Percentiles rank a stretch among this genome's conserved stretches.
These are phyloP conservation scores for Liriodendron chinense DNA, from an alignment of 164 flowering plant genomes.

Conservation along the genomic window DNA sequence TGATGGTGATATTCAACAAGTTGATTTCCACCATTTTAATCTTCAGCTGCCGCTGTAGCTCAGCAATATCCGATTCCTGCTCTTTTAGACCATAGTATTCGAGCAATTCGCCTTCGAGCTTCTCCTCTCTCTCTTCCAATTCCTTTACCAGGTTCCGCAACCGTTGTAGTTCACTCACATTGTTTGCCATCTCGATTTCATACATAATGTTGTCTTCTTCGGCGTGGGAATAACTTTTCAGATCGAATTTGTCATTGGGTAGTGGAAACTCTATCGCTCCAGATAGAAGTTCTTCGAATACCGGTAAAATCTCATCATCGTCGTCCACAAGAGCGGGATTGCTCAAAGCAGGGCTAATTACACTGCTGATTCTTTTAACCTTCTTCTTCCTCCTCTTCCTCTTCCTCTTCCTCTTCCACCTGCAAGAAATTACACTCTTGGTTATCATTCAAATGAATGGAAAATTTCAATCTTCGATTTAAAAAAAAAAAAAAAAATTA, in stretches of 20 bases:
- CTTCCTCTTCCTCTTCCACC: slow-evolving; percentile 70
- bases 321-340: slow-evolving; percentile 49
- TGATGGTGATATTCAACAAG: slow-evolving; percentile 81
- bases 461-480: background rate
- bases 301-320: slow-evolving; percentile 49
- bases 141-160: slow-evolving; percentile 75
- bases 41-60: slow-evolving; percentile 84
- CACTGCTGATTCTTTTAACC: slow-evolving; percentile 76
- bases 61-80: slow-evolving; percentile 73
- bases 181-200: slow-evolving; percentile 72
- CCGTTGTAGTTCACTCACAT: slow-evolving; percentile 69
- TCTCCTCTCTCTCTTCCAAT: slow-evolving; percentile 87
- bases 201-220: slow-evolving; percentile 48
- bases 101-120: slow-evolving; percentile 92
- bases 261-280: slow-evolving; percentile 75
- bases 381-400: slow-evolving; percentile 91
- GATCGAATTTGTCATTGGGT: slow-evolving; percentile 42
- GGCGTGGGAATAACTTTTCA: slow-evolving; percentile 20
- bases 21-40: slow-evolving; percentile 86
- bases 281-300: slow-evolving; percentile 72
- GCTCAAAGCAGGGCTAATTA: slow-evolving; percentile 43
- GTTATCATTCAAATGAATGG: background rate
- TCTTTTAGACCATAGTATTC: slow-evolving; percentile 93
- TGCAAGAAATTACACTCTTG: slow-evolving; percentile 17
- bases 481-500: background rate